Conservation (phyloP, 2,329 filamentous ascomycete species). For the Aspergillus amoenus region DNA sequence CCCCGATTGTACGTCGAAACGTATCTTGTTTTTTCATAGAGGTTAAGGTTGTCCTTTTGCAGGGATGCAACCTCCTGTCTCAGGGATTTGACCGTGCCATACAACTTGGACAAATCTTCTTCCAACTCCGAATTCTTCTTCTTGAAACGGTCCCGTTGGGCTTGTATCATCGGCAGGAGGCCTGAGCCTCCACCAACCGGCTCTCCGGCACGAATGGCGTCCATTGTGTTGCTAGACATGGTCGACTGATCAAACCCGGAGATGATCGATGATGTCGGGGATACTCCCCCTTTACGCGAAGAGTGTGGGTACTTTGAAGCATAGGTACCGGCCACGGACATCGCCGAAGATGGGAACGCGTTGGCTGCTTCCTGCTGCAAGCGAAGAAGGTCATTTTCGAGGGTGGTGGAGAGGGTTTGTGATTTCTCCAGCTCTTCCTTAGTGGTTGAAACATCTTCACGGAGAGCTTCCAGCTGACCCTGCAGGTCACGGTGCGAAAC, state of each 20-base stretch:
- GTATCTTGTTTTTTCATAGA: conserved; percentile 98
- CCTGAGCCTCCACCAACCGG: conserved; percentile 74
- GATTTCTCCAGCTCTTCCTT: conserved; percentile 85
- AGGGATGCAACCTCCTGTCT: conserved; percentile 87
- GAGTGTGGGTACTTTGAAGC: conserved; percentile 74
- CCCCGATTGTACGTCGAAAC: conserved; percentile 87
- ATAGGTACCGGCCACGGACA: conserved; percentile 91
- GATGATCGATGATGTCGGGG: conserved; percentile 96
- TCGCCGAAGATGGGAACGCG: conserved; percentile 77
- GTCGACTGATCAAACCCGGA: conserved; percentile 83
- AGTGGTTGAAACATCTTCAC: conserved; percentile 78
- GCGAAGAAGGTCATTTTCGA: conserved; percentile 87
- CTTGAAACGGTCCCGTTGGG: conserved; percentile 97
- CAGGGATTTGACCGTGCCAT: conserved; percentile 78
- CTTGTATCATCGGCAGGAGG: conserved; percentile 96
- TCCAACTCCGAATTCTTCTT: conserved; percentile 91
- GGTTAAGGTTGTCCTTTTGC: conserved; percentile 91
- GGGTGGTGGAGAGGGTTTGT: conserved; percentile 77
- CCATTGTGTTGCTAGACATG: conserved; percentile 51
- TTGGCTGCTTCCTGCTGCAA: conserved; percentile 84
- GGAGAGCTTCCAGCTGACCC: conserved; percentile 71
- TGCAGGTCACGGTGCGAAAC: conserved; percentile 94
- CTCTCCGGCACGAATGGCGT: conserved; percentile 63
- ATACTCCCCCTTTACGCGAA: conserved; percentile 68
- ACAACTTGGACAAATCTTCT: conserved; percentile 80